phyloP scores from a whole-genome alignment of 257 asterid species.

The Rehmannia glutinosa region DNA sequence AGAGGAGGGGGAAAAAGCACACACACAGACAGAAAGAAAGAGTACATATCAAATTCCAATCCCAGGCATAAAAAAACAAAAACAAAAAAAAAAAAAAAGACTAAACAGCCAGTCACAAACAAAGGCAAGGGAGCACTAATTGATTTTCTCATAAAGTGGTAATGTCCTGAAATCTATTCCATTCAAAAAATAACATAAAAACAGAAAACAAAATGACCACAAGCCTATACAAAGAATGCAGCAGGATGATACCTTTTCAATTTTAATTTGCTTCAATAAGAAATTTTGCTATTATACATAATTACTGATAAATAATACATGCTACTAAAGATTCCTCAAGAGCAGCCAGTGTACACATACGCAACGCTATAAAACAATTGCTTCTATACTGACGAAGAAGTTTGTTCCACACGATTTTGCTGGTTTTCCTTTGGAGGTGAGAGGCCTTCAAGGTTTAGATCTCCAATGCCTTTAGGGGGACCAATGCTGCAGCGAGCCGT shows the following conservation, averaged over 20 bases:
- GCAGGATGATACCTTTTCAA: neutral
- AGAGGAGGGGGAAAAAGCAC: too few relatives aligned
- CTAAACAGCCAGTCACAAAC: neutral
- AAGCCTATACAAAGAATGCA: constrained; percentile 12
- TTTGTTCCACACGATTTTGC: constrained; percentile 38
- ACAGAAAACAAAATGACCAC: neutral
- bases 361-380: neutral
- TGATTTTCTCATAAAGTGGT: neutral
- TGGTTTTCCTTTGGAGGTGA: constrained; percentile 40
- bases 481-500: constrained; percentile 93
- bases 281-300: constrained; percentile 16
- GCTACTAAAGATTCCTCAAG: constrained; percentile 4
- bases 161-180: neutral
- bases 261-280: neutral
- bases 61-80: too few relatives aligned
- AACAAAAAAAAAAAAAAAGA: too few relatives aligned
- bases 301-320: neutral
- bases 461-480: constrained; percentile 76
- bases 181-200: neutral
- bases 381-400: neutral
- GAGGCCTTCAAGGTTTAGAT: constrained; percentile 44
- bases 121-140: neutral
- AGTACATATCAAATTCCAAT: too few relatives aligned
- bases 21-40: too few relatives aligned
- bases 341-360: neutral